These are phyloP conservation scores for Zygoascus tannicola DNA, from an alignment of 805 yeast species.

Conservation along the genomic window DNA sequence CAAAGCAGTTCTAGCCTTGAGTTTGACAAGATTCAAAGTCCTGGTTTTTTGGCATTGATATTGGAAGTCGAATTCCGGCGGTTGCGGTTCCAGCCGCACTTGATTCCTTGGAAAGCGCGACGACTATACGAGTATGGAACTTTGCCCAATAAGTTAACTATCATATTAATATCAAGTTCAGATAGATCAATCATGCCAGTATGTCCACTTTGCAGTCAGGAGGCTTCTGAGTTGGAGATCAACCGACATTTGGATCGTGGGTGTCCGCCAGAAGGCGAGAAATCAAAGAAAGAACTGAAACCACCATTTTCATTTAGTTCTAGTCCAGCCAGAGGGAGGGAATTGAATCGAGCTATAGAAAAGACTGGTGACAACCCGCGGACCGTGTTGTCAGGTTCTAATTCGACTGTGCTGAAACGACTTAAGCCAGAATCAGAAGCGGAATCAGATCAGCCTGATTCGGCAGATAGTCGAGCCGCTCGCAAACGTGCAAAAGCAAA, in stretches of 20 bases:
- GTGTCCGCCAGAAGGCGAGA: constrained; percentile 20
- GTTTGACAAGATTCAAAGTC: too few species aligned
- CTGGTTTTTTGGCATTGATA: too few species aligned
- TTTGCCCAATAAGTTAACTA: too few species aligned
- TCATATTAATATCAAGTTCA: too few species aligned
- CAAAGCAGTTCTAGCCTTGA: too few species aligned
- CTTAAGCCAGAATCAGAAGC: not conserved
- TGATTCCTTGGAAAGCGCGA: too few species aligned
- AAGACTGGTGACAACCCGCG: not conserved
- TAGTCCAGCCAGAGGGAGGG: too few species aligned
- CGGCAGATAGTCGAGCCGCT: not conserved
- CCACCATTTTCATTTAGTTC: constrained; percentile 1
- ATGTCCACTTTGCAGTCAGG: constrained; percentile 27
- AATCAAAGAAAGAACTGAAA: not conserved
- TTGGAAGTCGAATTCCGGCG: too few species aligned
- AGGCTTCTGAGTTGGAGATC: constrained; percentile 23
- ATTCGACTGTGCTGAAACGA: not conserved
- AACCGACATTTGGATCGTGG: constrained; percentile 29
- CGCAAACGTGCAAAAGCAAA: not conserved
- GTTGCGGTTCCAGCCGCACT: too few species aligned
- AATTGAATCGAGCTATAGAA: not conserved
- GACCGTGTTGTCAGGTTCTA: not conserved
- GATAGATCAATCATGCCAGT: constrained; percentile 9
- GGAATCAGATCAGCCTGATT: not conserved
- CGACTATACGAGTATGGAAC: too few species aligned